Conservation (phyloP, 495 filamentous ascomycete genomes). For the Annulohypoxylon stygium region DNA sequence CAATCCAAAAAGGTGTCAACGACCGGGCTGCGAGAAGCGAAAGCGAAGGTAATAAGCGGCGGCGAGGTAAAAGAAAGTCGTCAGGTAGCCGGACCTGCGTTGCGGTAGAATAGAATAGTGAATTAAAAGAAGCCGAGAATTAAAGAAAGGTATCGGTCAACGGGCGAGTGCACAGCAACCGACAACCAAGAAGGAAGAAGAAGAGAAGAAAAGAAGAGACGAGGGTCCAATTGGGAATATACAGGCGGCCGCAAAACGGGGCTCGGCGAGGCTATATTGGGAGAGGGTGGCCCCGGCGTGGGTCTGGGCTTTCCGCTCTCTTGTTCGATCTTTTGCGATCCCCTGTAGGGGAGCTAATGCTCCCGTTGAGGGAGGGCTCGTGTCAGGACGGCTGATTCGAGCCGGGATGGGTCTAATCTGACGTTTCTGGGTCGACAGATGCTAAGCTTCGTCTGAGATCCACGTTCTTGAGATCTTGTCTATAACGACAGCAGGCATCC, state of each 20-base stretch:
- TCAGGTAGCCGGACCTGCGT: conserved; percentile 64
- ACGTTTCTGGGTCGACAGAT: conserved; percentile 56
- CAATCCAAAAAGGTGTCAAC: conserved; percentile 30
- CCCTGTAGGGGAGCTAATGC: conserved; percentile 47
- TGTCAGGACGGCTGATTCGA: conserved; percentile 55
- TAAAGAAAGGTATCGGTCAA: conserved; percentile 62
- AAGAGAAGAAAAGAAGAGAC: conserved; percentile 48
- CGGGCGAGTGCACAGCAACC: conserved; percentile 62
- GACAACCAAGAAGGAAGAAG: conserved; percentile 51
- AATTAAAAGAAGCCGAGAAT: conserved; percentile 53
- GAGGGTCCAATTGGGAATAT: conserved; percentile 47
- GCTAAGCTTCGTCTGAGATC: conserved; percentile 57
- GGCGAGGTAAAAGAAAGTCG: conserved; percentile 51
- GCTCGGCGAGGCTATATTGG: conserved; percentile 58
- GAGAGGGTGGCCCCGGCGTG: conserved; percentile 34
- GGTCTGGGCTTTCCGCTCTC: conserved; percentile 37
- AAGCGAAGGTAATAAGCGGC: conserved; percentile 31
- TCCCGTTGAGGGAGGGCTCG: conserved; percentile 53
- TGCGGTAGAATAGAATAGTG: conserved; percentile 42
- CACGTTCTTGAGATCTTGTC: conserved; percentile 62
- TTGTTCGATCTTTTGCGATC: conserved; percentile 17
- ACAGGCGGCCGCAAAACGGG: conserved; percentile 48
- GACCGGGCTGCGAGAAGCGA: conserved; percentile 33
- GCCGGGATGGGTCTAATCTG: conserved; percentile 51
- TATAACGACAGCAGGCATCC: conserved; percentile 63